Evolutionary conservation across 2,329 filamentous ascomycete species (phyloP), one percentile per base, ranked within the genome.

Genomic region (Penicillium crustosum): DNA sequence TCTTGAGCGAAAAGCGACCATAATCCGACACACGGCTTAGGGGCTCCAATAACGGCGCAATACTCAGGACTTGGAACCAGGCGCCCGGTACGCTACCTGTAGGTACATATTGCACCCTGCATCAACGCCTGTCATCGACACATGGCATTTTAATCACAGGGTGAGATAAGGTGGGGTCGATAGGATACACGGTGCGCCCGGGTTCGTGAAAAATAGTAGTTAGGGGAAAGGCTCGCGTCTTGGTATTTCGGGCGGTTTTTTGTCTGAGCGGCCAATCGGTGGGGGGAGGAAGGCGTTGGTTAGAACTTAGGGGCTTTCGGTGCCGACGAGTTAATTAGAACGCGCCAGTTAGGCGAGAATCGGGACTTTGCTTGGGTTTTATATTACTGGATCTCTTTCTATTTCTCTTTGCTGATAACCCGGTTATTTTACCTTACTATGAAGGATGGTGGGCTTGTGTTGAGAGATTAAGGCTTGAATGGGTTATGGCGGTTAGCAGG

Each of bases 211-310:
- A 63, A 60, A 49, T n/a, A 53, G 53, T 58, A 35, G 48, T 50
- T 62, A 61, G 39, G 23, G 64, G 62, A 65, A 66, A 66, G 64
- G 64, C 61, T 61, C 61, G 61, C 56, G 64, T 58, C 62, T 64
- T 64, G 62, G 62, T 58, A 55, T 53, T 44, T 45, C 21, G 48
- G 54, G 48, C 23, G 29, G 23, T 45, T 15, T 35, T 35, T 27
- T 33, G 35, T 48, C 55, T 48, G 41, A 42, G 13, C 50, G 49
- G 41, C 57, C 57, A 61, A 61, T 59, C 52, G 53, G 36, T 23
- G 33, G 19, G 29, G 49, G 49, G 6, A 23, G 8, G 21, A 2
- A 10, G 39, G 31, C 31, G 25, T 7, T 38, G 33, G 21, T 6
- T 19, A n/a, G n/a, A n/a, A n/a, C n/a, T n/a, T n/a, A n/a, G 17